phyloP scores from a whole-genome alignment of 768 basidiomycete species.

The Mrakia blollopis region DNA sequence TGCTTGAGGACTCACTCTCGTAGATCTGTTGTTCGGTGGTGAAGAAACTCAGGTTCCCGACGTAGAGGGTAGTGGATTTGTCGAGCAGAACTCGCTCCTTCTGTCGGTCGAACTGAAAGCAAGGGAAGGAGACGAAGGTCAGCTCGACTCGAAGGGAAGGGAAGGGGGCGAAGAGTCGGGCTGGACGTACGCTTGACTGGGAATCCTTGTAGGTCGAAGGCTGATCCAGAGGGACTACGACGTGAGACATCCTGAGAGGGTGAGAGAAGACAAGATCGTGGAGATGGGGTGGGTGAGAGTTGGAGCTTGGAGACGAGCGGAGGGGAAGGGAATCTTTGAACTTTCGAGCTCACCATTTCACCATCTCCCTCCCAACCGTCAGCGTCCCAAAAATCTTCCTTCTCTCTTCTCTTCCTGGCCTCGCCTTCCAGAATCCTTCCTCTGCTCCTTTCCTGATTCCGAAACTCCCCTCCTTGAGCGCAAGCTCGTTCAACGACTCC shows the following conservation, averaged over 20 bases:
- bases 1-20: conserved; percentile 47
- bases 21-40: conserved; percentile 96
- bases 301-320: neutral
- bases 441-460: no score
- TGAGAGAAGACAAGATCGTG: neutral
- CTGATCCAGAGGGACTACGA: conserved; percentile 77
- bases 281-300: neutral
- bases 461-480: no score
- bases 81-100: conserved; percentile 73
- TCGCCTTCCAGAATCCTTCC: no score
- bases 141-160: conserved; percentile 15
- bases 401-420: no score
- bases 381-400: no score
- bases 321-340: neutral
- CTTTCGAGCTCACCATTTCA: neutral
- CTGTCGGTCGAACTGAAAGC: conserved; percentile 54
- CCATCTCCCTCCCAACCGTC: neutral
- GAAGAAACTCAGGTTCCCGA: conserved; percentile 57
- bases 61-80: conserved; percentile 85
- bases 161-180: neutral
- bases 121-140: conserved; percentile 18
- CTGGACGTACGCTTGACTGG: conserved; percentile 57
- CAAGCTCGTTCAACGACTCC: no score
- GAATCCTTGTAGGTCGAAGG: conserved; percentile 98
- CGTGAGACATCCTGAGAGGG: conserved; percentile 57